Percentiles rank a stretch among this genome's conserved stretches.
These are phyloP conservation scores for Lentinula guzmanii DNA, from an alignment of 768 basidiomycete genomes.

Conservation along the genomic window DNA sequence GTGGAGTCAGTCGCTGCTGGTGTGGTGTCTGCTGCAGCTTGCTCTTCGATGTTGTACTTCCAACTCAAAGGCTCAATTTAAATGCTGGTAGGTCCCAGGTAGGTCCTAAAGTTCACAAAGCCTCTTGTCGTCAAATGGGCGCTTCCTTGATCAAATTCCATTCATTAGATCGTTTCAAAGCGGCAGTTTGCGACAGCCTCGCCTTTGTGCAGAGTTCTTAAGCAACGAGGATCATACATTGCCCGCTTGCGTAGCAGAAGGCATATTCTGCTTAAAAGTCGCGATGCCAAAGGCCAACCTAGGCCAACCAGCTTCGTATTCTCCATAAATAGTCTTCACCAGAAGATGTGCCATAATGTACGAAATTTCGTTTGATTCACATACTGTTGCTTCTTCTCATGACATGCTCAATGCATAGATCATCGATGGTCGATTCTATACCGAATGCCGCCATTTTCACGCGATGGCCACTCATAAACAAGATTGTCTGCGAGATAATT, in stretches of 20 bases:
- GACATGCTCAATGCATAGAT: conserved; percentile 36
- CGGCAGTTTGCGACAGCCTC: conserved; percentile 36
- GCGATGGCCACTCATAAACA: conserved; percentile 64
- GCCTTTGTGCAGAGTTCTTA: conserved; percentile 22
- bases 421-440: conserved; percentile 71
- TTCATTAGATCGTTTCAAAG: not conserved
- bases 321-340: conserved; percentile 11
- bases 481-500: conserved; percentile 59
- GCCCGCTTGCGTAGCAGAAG: conserved; percentile 14
- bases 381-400: not conserved
- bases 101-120: not conserved
- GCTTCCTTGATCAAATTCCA: not conserved
- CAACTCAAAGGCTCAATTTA: not conserved
- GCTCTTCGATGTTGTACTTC: not conserved
- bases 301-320: conserved; percentile 10
- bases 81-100: not conserved
- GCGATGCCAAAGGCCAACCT: not conserved
- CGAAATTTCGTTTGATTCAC: conserved; percentile 17
- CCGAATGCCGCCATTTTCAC: conserved; percentile 64
- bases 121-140: not conserved
- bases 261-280: conserved; percentile 1
- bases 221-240: conserved; percentile 39
- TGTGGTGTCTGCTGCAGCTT: not conserved
- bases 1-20: not conserved
- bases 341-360: conserved; percentile 70